These are phyloP conservation scores for Paradendryphiella salina DNA, from an alignment of 2,329 filamentous ascomycete genomes.

Conservation along the genomic window DNA sequence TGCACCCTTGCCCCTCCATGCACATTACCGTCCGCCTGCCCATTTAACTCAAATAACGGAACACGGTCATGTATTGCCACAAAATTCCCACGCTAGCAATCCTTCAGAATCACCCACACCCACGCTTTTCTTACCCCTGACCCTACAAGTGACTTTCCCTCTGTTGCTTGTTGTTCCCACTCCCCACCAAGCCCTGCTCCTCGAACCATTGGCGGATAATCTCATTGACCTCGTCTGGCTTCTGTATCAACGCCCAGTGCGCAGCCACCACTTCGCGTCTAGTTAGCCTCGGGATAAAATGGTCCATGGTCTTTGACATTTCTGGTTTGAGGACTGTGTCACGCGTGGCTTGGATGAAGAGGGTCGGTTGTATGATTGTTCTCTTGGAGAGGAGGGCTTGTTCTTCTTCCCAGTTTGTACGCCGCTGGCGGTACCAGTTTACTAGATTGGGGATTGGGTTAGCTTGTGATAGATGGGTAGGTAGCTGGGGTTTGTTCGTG, in stretches of 20 bases:
- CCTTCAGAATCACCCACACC: background rate
- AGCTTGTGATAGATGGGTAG: background rate
- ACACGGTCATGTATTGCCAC: background rate
- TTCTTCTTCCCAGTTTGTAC: conserved; percentile 79
- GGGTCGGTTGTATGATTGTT: conserved; percentile 54
- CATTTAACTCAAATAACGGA: background rate
- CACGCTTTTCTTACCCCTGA: background rate
- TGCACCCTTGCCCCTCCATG: background rate
- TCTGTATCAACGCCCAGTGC: conserved; percentile 85
- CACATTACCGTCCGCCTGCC: background rate
- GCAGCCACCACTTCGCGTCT: conserved; percentile 66
- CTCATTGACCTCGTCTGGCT: conserved; percentile 69
- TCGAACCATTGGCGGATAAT: conserved; percentile 70
- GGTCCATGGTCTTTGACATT: conserved; percentile 73
- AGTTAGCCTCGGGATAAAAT: conserved; percentile 66
- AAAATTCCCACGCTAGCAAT: background rate
- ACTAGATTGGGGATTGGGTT: conserved; percentile 48
- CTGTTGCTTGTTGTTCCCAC: conserved; percentile 10
- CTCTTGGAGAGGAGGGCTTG: conserved; percentile 41
- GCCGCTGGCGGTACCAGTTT: conserved; percentile 83
- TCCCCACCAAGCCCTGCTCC: conserved; percentile 52
- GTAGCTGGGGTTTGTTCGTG: no score
- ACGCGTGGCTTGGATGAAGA: conserved; percentile 73
- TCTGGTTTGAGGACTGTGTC: conserved; percentile 74
- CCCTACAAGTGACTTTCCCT: conserved; percentile 51